Conservation (phyloP, 192 early-diverging fungal species). For the Backusella australiensis region DNA sequence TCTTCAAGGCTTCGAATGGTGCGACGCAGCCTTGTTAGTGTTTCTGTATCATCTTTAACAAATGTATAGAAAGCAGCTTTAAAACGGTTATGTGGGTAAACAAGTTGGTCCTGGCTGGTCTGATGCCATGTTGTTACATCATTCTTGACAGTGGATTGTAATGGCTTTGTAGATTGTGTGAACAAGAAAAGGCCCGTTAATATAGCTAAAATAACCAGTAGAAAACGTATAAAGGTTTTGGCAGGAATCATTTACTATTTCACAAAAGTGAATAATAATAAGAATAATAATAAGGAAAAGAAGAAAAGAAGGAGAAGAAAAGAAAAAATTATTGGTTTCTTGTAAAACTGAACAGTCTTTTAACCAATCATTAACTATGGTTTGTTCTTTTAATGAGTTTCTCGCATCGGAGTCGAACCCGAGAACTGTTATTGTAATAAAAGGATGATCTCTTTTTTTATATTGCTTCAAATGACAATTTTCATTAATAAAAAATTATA, state of each 20-base stretch:
- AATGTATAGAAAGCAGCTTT: slow-evolving; percentile 31
- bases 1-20: slow-evolving; percentile 38
- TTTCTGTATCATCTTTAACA: slow-evolving; percentile 19
- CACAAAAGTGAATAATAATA: not conserved
- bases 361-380: not conserved
- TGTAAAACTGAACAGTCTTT: not conserved
- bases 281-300: not conserved
- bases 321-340: not conserved
- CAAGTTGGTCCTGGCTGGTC: not conserved
- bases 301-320: not conserved
- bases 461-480: not conserved
- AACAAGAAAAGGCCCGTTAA: slow-evolving; percentile 13
- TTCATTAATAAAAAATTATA: not conserved
- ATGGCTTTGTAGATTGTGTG: slow-evolving; percentile 4
- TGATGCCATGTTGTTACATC: not conserved
- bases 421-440: not conserved
- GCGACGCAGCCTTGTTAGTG: slow-evolving; percentile 18
- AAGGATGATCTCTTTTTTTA: not conserved
- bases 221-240: not conserved
- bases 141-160: not conserved
- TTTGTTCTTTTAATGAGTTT: not conserved
- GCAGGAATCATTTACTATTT: not conserved
- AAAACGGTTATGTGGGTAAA: slow-evolving; percentile 1
- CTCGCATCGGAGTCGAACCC: not conserved
- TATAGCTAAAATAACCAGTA: not conserved